These are phyloP conservation scores for Silene uniflora DNA, from an alignment of 148 eudicot genomes.

Conservation along the genomic window DNA sequence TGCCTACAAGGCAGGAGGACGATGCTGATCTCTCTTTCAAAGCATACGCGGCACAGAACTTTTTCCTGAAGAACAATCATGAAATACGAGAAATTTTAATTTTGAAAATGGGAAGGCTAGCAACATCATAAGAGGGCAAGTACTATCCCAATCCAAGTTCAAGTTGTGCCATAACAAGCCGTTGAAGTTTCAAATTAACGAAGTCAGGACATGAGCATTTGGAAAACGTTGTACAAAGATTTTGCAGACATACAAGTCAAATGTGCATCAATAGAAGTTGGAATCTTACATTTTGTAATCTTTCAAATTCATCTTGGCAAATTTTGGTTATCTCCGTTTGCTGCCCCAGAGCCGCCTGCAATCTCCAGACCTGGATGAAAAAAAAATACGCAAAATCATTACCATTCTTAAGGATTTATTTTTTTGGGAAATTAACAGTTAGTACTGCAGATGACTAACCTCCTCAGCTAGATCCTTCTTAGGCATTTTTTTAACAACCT, in stretches of 20 bases:
- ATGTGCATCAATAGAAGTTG: constrained; percentile 2
- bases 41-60: constrained; percentile 84
- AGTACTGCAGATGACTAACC: constrained; percentile 36
- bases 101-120: too few relatives aligned
- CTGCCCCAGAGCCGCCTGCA: constrained; percentile 98
- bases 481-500: constrained; percentile 91
- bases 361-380: constrained; percentile 79
- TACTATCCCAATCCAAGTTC: background rate
- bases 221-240: background rate
- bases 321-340: constrained; percentile 83
- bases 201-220: too few relatives aligned
- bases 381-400: background rate
- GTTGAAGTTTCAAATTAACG: background rate
- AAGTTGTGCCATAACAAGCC: too few relatives aligned
- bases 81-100: background rate
- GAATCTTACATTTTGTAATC: constrained; percentile 75
- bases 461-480: constrained; percentile 91
- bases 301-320: constrained; percentile 86
- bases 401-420: background rate
- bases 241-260: background rate
- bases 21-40: constrained; percentile 37
- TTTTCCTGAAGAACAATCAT: constrained; percentile 53
- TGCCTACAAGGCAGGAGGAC: constrained; percentile 34
- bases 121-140: background rate
- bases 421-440: background rate